phyloP scores from a whole-genome alignment of 2,329 filamentous ascomycete species.

The Coleophoma crateriformis region DNA sequence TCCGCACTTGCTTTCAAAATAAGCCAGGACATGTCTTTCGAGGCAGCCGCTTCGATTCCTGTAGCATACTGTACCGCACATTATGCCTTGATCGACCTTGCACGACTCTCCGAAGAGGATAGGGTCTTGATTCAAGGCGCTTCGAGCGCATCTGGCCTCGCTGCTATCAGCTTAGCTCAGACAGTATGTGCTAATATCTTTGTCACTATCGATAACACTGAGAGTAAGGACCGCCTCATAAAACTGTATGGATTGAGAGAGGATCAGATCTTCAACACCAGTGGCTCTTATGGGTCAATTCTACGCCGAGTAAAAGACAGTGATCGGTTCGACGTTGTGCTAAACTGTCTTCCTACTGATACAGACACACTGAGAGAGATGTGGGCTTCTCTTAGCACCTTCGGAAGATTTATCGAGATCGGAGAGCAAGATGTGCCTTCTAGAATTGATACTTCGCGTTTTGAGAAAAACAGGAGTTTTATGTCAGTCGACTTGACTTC shows the following conservation, averaged over 20 bases:
- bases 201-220: slow-evolving; percentile 16
- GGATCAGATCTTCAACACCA: slow-evolving; percentile 13
- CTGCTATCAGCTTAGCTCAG: slow-evolving; percentile 27
- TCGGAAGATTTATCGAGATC: slow-evolving; percentile 34
- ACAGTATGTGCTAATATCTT: slow-evolving; percentile 19
- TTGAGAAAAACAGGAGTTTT: slow-evolving; percentile 35
- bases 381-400: slow-evolving; percentile 28
- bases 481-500: slow-evolving; percentile 35
- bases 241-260: slow-evolving; percentile 10
- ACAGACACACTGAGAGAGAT: slow-evolving; percentile 19
- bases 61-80: slow-evolving; percentile 20
- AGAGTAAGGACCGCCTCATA: slow-evolving; percentile 16
- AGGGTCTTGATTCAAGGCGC: slow-evolving; percentile 29
- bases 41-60: slow-evolving; percentile 18
- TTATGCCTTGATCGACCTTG: slow-evolving; percentile 19
- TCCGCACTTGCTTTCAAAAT: slow-evolving; percentile 14
- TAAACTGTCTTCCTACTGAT: slow-evolving; percentile 19
- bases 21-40: slow-evolving; percentile 12
- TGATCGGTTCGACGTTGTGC: slow-evolving; percentile 23
- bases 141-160: slow-evolving; percentile 27
- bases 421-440: slow-evolving; percentile 24
- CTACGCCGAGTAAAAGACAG: slow-evolving; percentile 16
- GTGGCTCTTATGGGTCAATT: slow-evolving; percentile 15
- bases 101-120: slow-evolving; percentile 18
- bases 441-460: slow-evolving; percentile 27